Evolutionary conservation across 768 basidiomycete species (phyloP).

Genomic region (Sutorius australiensis): DNA sequence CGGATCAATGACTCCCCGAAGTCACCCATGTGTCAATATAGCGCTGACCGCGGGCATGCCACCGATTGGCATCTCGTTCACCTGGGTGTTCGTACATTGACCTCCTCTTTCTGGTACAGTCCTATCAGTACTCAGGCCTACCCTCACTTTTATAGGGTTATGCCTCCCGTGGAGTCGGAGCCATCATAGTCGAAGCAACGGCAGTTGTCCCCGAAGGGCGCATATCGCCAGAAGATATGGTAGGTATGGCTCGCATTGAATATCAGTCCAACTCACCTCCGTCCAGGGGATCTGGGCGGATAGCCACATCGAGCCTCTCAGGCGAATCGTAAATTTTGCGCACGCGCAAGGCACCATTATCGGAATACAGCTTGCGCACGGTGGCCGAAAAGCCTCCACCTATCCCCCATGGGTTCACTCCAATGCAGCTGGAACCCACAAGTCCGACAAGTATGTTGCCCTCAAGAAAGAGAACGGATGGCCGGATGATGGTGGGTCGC

Average conservation of each 20-base stretch:
- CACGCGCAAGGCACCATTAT: constrained; percentile 68
- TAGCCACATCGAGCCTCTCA: constrained; percentile 65
- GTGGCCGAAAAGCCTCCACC: constrained; percentile 66
- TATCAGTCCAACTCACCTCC: background rate
- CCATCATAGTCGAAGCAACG: constrained; percentile 72
- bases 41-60: constrained; percentile 65
- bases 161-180: constrained; percentile 68
- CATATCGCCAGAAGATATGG: constrained; percentile 73
- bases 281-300: constrained; percentile 69
- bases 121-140: background rate
- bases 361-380: constrained; percentile 79
- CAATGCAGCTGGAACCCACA: constrained; percentile 33
- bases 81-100: constrained; percentile 46
- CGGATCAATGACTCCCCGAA: constrained; percentile 18
- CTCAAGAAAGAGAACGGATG: constrained; percentile 59
- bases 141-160: constrained; percentile 40
- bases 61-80: constrained; percentile 86
- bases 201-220: constrained; percentile 71
- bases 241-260: constrained; percentile 25
- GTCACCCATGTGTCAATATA: constrained; percentile 86
- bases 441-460: constrained; percentile 34
- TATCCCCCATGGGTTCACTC: constrained; percentile 62
- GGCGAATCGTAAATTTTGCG: constrained; percentile 68
- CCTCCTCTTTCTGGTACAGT: background rate
- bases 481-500: constrained; percentile 53